Evolutionary conservation across 2,329 filamentous ascomycete species (phyloP).

Genomic region (Thermoascus crustaceus): DNA sequence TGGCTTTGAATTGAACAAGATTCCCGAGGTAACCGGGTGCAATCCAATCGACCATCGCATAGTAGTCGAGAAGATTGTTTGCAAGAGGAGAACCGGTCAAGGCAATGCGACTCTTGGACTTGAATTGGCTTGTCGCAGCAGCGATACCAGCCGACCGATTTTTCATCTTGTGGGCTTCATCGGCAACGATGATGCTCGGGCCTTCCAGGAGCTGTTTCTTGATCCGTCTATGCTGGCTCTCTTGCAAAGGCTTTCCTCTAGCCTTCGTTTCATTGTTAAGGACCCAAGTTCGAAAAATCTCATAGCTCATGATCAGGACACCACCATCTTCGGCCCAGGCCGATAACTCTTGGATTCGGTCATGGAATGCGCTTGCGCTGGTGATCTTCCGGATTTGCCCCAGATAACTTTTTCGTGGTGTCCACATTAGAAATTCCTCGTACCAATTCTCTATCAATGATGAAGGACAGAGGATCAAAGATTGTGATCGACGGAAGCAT

Average conservation of each 20-base stretch:
- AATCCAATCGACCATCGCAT: constrained; percentile 80
- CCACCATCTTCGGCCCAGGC: constrained; percentile 61
- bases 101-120: constrained; percentile 65
- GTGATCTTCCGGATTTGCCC: constrained; percentile 52
- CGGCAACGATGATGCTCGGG: constrained; percentile 68
- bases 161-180: constrained; percentile 78
- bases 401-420: constrained; percentile 44
- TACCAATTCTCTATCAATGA: constrained; percentile 73
- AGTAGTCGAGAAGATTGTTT: constrained; percentile 79
- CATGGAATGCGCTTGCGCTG: constrained; percentile 21
- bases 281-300: constrained; percentile 51
- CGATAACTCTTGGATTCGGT: constrained; percentile 42
- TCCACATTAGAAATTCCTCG: constrained; percentile 68
- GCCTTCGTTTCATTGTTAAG: constrained; percentile 23
- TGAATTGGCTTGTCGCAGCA: constrained; percentile 50
- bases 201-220: constrained; percentile 47
- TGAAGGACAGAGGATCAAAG: constrained; percentile 68
- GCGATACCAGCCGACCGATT: constrained; percentile 51
- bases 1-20: constrained; percentile 56
- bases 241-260: constrained; percentile 20
- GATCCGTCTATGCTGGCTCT: constrained; percentile 32
- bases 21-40: constrained; percentile 69
- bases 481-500: constrained; percentile 53
- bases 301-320: constrained; percentile 68
- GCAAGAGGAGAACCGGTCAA: constrained; percentile 80